Base-by-base conservation (phyloP, 345 rosid species). In the Alliaria petiolata region DNA sequence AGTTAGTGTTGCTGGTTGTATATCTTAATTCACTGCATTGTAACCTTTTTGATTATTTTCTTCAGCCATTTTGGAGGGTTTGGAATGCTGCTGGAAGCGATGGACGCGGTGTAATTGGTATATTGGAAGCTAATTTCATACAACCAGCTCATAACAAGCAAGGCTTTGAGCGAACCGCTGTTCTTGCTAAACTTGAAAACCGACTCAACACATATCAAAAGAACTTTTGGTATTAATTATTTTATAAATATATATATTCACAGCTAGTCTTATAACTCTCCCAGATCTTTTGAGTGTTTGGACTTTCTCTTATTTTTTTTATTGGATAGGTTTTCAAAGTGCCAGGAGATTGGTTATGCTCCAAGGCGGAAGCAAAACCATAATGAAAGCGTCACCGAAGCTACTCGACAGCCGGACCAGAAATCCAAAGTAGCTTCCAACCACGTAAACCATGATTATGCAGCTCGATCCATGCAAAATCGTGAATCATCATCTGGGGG, bases 141-240 rank as follows among this genome's bases (percentile, higher is more conserved):
- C 88, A 91, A 77, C 97, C 92, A 53, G 90, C 97, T 61, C 97
- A 87, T 36, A 92, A 91, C 71, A 89, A 91, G 65, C 93, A 89
- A 67, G 91, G 87, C n/a, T 89, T 87, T 76, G 97, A 91, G 80
- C 81, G 86, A 22, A 89, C 93, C 5, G 61, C 65, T 9, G 83
- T 75, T 53, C 90, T 87, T 35, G 43, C 84, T 67, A 87, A 86
- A 56, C 82, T 91, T 0, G 87, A 89, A 81, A 67, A 75, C 4
- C 79, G 81, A 43, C 76, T 91, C 61, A 13, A 76, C 9, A 20
- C 8, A 7, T 65, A 74, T 59, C 97, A 91, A 62, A 87, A 82
- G 78, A 43, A 31, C 4, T 91, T 79, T 45, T 87, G 91, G 96
- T 91, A 60, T 25, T n/a, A n/a, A n/a, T 69, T 22, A 69, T 35